phyloP scores from a whole-genome alignment of 2,329 filamentous ascomycete genomes.

The Rhinocladiella mackenziei region DNA sequence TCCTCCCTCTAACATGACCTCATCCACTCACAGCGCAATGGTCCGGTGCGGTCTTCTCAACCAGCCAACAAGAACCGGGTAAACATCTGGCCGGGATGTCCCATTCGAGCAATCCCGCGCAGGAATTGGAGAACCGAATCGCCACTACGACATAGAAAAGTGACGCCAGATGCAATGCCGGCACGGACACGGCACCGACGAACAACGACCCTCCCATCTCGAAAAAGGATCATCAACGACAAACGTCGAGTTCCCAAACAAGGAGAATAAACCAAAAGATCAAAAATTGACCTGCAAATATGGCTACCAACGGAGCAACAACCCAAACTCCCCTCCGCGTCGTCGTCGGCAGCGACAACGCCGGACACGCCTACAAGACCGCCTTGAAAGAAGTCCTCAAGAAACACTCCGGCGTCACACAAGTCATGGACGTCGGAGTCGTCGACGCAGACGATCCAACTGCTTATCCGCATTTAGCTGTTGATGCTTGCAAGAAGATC shows the following conservation, averaged over 20 bases:
- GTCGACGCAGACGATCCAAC: conserved; percentile 65
- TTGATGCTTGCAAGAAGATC: conserved; percentile 60
- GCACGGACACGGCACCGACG: no score
- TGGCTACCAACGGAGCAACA: conserved; percentile 15
- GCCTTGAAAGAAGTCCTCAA: conserved; percentile 70
- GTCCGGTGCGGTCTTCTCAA: no score
- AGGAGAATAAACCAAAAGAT: no score
- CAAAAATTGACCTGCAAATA: no score
- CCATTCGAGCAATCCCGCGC: conserved; percentile 3
- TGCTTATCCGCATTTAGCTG: conserved; percentile 74
- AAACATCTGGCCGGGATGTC: no score
- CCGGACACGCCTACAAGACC: conserved; percentile 74
- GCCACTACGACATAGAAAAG: neutral
- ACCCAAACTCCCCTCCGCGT: conserved; percentile 48
- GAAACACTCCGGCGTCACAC: conserved; percentile 61
- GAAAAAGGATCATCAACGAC: no score
- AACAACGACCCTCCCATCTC: no score
- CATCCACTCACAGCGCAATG: no score
- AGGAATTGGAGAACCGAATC: neutral
- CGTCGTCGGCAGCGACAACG: conserved; percentile 64
- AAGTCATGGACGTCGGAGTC: conserved; percentile 72
- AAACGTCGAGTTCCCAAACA: no score
- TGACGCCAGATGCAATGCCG: neutral
- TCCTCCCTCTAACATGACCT: no score
- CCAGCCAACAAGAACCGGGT: no score